A percentile compares a stretch with the other conserved stretches of the same genome.
Evolutionary conservation across 2,329 filamentous ascomycete genomes (phyloP).

Genomic region (Bipolaris bicolor): DNA sequence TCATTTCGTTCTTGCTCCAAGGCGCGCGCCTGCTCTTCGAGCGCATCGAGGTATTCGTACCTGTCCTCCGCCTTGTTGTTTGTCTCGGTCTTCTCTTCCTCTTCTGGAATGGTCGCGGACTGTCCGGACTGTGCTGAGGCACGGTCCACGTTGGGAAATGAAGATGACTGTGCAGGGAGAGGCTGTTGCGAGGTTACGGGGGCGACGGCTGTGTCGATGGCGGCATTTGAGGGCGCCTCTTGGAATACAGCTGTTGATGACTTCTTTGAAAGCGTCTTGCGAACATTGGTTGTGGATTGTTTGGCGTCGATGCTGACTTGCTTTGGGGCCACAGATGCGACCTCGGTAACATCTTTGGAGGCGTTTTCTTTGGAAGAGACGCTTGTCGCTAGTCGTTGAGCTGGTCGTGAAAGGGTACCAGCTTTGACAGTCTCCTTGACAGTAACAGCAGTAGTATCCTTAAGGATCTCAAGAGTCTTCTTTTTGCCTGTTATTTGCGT

Average conservation of each 20-base stretch:
- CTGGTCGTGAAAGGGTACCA: conserved; percentile 60
- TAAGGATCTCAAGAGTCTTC: conserved; percentile 46
- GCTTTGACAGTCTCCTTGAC: conserved; percentile 52
- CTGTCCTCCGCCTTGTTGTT: conserved; percentile 35
- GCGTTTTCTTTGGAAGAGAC: conserved; percentile 29
- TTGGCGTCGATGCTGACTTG: conserved; percentile 33
- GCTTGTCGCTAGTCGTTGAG: conserved; percentile 62
- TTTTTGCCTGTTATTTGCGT: conserved; percentile 54
- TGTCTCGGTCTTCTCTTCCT: conserved; percentile 20
- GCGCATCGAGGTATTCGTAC: conserved; percentile 46
- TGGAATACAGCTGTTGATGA: conserved; percentile 60
- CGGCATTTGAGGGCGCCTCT: conserved; percentile 47
- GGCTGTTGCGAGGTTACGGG: conserved; percentile 31
- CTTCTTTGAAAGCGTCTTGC: conserved; percentile 60
- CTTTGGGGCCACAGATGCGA: conserved; percentile 32
- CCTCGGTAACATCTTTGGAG: conserved; percentile 19
- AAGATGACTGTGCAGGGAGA: conserved; percentile 29
- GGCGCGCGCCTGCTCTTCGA: conserved; percentile 46
- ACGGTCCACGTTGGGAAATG: conserved; percentile 33
- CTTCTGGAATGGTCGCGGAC: conserved; percentile 22
- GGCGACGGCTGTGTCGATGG: conserved; percentile 22
- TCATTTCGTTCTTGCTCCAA: conserved; percentile 48
- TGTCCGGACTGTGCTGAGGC: conserved; percentile 25
- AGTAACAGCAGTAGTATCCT: conserved; percentile 37
- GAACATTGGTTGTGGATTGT: conserved; percentile 47